Base-by-base conservation (phyloP, 2,329 filamentous ascomycete genomes). In the Fusarium clavum region DNA sequence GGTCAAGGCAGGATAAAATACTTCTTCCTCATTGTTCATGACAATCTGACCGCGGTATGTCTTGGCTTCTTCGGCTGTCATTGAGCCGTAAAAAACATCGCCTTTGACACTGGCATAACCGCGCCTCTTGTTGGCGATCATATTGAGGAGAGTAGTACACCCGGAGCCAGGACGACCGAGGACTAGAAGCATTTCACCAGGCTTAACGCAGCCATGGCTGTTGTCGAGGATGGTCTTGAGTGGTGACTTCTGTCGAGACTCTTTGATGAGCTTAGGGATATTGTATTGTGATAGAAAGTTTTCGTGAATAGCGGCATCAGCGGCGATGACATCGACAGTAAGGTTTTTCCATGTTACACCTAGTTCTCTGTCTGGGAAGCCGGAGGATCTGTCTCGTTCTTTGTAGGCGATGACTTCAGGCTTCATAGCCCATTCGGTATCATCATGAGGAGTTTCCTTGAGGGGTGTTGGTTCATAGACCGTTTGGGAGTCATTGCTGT, bases 131-230 rank as follows among this genome's bases (percentile, higher is more conserved):
- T 93, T 93, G 53, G 90, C 84, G 8, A 94, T 82, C 72, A 91
- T 83, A 73, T 91, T 93, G 47, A 94, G 82, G 18, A 94, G 83
- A 0, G 91, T 91, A 0, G 91, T 92, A 76, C 91, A 94, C 34
- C 91, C 91, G 5, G 89, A 84, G 0, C 90, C 91, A 0, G 91
- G 91, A 2, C 90, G 84, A 5, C 91, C 91, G 0, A 93, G 82
- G 0, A 93, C 90, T 1, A 92, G 80, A 2, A 92, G 79, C 91
- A 92, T 92, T 78, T 92, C 90, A 22, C 90, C 91, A 1, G 91
- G 90, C 76, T 90, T 90, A 53, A 93, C 88, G 70, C 89, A 92
- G 13, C 91, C 91, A 75, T 90, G 87, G 61, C 86, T 88, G 71
- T 87, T 84, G 56, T 91, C 85, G 24, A 94, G 79, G 47, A 94